Evolutionary conservation across 1,139 yeast species (phyloP).

Genomic region (Spencermartinsiella ligniputridi): DNA sequence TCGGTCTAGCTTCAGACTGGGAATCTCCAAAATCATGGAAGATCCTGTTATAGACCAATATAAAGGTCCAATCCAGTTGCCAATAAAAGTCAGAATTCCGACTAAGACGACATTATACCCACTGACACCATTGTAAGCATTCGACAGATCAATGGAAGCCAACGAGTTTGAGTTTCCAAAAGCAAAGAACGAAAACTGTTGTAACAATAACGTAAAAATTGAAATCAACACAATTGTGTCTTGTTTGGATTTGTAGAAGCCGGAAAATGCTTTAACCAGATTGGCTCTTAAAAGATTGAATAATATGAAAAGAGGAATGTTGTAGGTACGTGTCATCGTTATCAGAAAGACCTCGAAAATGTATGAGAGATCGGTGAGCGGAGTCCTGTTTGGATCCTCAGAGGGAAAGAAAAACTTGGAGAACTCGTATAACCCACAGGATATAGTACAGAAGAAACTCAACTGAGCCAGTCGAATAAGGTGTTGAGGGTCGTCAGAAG

Average conservation of each 20-base stretch:
- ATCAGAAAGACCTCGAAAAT: constrained; percentile 53
- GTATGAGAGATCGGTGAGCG: constrained; percentile 43
- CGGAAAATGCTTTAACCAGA: constrained; percentile 19
- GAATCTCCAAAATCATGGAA: constrained; percentile 40
- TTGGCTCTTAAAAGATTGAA: constrained; percentile 36
- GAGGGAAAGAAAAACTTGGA: constrained; percentile 20
- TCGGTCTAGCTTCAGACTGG: constrained; percentile 16
- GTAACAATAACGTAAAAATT: constrained; percentile 41
- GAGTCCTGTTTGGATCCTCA: constrained; percentile 17
- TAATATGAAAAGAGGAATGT: constrained; percentile 64
- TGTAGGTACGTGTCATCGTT: constrained; percentile 63
- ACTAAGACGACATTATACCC: constrained; percentile 67
- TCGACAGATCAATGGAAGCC: constrained; percentile 84
- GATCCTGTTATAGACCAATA: constrained; percentile 69
- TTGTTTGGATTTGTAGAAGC: constrained; percentile 17
- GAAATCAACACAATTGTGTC: constrained; percentile 24
- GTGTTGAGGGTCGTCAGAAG: constrained; percentile 20
- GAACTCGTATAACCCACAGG: constrained; percentile 26
- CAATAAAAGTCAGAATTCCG: constrained; percentile 70
- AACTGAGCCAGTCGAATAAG: constrained; percentile 29
- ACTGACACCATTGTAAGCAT: constrained; percentile 83
- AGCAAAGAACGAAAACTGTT: constrained; percentile 76
- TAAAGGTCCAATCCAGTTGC: constrained; percentile 82
- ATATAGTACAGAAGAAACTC: constrained; percentile 27
- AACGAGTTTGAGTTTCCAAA: constrained; percentile 89